phyloP scores from a whole-genome alignment of 2,329 filamentous ascomycete genomes.

The Colletotrichum musicola region DNA sequence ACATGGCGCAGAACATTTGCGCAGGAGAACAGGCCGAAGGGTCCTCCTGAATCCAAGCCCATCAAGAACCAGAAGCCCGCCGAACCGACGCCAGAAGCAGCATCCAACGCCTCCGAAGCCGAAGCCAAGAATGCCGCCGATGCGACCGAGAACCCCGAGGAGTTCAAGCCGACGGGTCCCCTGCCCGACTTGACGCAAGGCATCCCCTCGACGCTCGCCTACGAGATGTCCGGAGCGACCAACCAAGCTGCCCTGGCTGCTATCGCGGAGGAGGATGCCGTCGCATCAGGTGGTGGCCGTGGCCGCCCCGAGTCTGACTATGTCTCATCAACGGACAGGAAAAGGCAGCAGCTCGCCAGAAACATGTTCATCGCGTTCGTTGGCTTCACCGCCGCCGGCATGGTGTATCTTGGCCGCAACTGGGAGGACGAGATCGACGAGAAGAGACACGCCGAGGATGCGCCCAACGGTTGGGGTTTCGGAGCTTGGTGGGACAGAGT shows the following conservation, averaged over 20 bases:
- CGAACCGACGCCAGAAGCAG: slow-evolving; percentile 15
- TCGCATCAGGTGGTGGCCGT: slow-evolving; percentile 61
- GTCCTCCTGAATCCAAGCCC: slow-evolving; percentile 20
- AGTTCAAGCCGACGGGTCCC: slow-evolving; percentile 60
- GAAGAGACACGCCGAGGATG: slow-evolving; percentile 71
- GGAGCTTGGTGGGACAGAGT: slow-evolving; percentile 84
- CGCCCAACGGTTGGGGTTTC: slow-evolving; percentile 83
- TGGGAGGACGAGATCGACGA: slow-evolving; percentile 88
- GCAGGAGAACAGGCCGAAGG: slow-evolving; percentile 31
- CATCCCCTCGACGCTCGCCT: slow-evolving; percentile 90
- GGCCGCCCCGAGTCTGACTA: slow-evolving; percentile 82
- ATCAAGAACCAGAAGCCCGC: slow-evolving; percentile 26
- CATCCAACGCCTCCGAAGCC: slow-evolving; percentile 20
- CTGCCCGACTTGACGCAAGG: slow-evolving; percentile 94
- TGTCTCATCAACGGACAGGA: slow-evolving; percentile 89
- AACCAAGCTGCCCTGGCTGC: slow-evolving; percentile 42
- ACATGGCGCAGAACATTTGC: slow-evolving; percentile 39
- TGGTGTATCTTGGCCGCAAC: slow-evolving; percentile 85
- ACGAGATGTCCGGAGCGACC: slow-evolving; percentile 69
- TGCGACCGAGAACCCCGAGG: slow-evolving; percentile 32
- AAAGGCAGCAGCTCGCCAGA: slow-evolving; percentile 81
- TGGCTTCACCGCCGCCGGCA: slow-evolving; percentile 66
- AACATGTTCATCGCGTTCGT: slow-evolving; percentile 76
- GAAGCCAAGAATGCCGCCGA: slow-evolving; percentile 29
- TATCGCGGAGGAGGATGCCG: slow-evolving; percentile 48